Conservation (phyloP, 225 moss, liverwort and hornwort genomes). For the Polytrichum formosum region DNA sequence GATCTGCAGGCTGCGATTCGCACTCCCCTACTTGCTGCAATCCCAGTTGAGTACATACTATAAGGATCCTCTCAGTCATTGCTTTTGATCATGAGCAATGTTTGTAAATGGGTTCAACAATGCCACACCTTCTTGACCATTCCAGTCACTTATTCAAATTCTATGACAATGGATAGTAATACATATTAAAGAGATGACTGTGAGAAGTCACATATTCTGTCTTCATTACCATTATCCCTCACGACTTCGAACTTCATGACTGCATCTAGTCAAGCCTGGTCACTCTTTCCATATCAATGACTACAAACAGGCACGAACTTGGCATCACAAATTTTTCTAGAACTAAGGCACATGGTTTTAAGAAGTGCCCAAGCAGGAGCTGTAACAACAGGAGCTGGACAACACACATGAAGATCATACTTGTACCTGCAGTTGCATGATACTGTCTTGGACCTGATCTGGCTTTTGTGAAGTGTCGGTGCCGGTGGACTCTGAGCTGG, state of each 20-base stretch:
- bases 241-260: slow-evolving; percentile 5
- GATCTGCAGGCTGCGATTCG: slow-evolving; percentile 4
- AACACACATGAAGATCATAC: not conserved
- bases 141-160: too few species aligned
- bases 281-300: slow-evolving; percentile 4
- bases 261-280: slow-evolving; percentile 8
- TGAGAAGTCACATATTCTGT: too few species aligned
- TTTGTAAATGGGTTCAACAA: slow-evolving; percentile 2
- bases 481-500: not conserved
- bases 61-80: slow-evolving; percentile 7
- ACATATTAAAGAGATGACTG: too few species aligned
- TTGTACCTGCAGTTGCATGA: not conserved
- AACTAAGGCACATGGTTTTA: too few species aligned
- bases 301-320: not conserved
- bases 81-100: slow-evolving; percentile 4
- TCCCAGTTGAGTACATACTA: not conserved
- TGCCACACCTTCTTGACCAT: slow-evolving; percentile 2
- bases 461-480: slow-evolving; percentile 1
- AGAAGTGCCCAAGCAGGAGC: too few species aligned
- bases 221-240: not conserved
- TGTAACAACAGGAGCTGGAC: too few species aligned
- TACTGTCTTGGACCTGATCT: not conserved
- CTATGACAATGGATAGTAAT: too few species aligned
- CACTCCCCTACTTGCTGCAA: not conserved
- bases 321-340: not conserved